Evolutionary conservation across 2,329 filamentous ascomycete species (phyloP), one percentile per base, ranked within the genome.

Genomic region (Scopulariopsis brevicaulis): DNA sequence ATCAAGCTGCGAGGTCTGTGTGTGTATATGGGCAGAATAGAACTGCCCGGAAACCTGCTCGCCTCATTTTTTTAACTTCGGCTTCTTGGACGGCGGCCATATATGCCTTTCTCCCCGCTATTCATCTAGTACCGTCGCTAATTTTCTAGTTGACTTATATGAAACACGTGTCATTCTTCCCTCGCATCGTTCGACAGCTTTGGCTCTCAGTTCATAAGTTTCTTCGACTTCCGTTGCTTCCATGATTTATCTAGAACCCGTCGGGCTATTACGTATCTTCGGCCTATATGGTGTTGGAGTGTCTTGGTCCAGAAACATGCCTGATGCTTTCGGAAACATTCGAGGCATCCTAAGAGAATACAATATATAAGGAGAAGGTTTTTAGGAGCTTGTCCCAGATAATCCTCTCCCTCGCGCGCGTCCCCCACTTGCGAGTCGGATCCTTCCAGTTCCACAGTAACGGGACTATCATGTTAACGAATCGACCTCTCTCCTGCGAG

Each of bases 381-480:
- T 69, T 71, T 59, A 62, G 60, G 60, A 65, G 63, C 51, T 61
- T 71, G 56, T 62, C 65, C 12, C 63, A 61, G 32, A 60, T 67
- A 34, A 66, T 70, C 50, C 59, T 70, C n/a, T 65, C 65, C 3
- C 63, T 70, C 8, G 64, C 67, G 12, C 64, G 62, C n/a, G 43
- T 68, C 28, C 65, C 63, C 18, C 65, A 65, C 37, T 62, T 65
- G 6, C 64, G 64, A 15, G 67, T 70, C 32, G 67, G 63, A 14
- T 51, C 66, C 24, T 68, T 67, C 50, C 58, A 60, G 2, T 64
- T 69, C 60, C 59, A 64, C 58, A 59, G 70, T 59, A 51, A 59
- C 5, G 67, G 69, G 35, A 70, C 66, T 35, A 61, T 71, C 22
- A 61, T 64, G 20, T 60, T 71, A 54, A 64, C 67, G 37, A 71